Evolutionary conservation across 148 eudicot genomes (phyloP), one percentile per base, ranked within the genome.

Genomic region (Silene uniflora): DNA sequence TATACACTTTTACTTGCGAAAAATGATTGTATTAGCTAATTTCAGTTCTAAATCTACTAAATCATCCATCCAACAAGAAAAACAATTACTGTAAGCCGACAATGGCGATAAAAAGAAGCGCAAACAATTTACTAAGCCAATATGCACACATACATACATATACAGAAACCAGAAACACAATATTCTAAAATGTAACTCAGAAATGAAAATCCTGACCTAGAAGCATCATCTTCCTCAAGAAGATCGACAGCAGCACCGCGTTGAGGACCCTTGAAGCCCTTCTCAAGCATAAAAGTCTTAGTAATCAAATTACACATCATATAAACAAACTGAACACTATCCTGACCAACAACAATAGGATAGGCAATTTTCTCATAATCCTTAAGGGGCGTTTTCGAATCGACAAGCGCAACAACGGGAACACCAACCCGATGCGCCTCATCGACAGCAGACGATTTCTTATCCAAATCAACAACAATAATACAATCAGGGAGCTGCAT

Each of bases 281-380:
- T 84, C 89, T 90, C 93, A 60, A 83, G 80, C 82, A 90, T 73
- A 22, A 92, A 76, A 3, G 96, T 95, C 77, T 95, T 95, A 0
- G 98, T 90, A 58, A 95, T 92, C 92, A 95, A 81, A 86, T 92
- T 92, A 78, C 96, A 95, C 60, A 95, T 86, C 87, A 87, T 77
- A 76, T 95, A 95, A 80, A 95, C 96, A 89, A 95, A 95, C 87
- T 92, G 88, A 67, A 88, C 93, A 9, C 92, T 88, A 78, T 90
- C 73, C 4, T 5, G 92, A 73, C 91, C 92, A 4, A 91, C 90
- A 0, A 96, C 93, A 14, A 94, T 78, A 6, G 97, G 98, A 29
- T 94, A 94, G 0, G 97, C 88, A 75, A 94, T 89, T 84, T 78
- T 87, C 73, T 79, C 66, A 67, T 79, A 94, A 19, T 84, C 76